Evolutionary conservation across 129 eudicot species (phyloP).

Genomic region (carrot (Daucus carota)): DH1_v3.0 NC_030381.2:44897501-44898000

Average conservation of each 20-base stretch:
- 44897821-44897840: background rate
- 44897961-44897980: too few relatives aligned
- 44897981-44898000: background rate
- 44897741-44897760: background rate
- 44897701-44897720: background rate
- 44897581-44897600: background rate
- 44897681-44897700: background rate
- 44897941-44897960: background rate
- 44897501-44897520: conserved; percentile 66
- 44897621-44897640: background rate
- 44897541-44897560: conserved; percentile 17
- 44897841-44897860: background rate
- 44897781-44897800: background rate
- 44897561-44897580: conserved; percentile 33
- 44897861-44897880: background rate
- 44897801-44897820: background rate
- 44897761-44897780: background rate
- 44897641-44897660: background rate
- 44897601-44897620: background rate
- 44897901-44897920: background rate
- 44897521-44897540: conserved; percentile 61
- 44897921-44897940: background rate
- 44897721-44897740: background rate
- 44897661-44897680: background rate
- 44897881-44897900: background rate